These are phyloP conservation scores for Dothidotthia symphoricarpi DNA, from an alignment of 2,329 filamentous ascomycete genomes.

Conservation along the genomic window DNA sequence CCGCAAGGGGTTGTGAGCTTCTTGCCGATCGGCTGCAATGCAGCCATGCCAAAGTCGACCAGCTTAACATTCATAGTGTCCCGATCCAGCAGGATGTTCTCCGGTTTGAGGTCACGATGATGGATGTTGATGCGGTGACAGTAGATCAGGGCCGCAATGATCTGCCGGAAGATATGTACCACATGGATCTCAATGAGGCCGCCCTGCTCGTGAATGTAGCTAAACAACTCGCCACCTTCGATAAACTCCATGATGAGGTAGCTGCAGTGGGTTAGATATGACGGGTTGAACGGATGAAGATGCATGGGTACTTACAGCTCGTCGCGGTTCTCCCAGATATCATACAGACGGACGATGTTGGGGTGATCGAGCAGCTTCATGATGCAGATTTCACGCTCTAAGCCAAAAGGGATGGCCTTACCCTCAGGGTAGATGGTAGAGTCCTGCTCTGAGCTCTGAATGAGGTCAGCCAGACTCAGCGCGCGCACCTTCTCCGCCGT, in stretches of 20 bases:
- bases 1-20: slow-evolving; percentile 87
- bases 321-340: slow-evolving; percentile 96
- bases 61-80: slow-evolving; percentile 77
- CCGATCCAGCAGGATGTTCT: slow-evolving; percentile 86
- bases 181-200: slow-evolving; percentile 76
- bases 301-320: slow-evolving; percentile 69
- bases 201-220: slow-evolving; percentile 74
- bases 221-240: slow-evolving; percentile 79
- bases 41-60: slow-evolving; percentile 97
- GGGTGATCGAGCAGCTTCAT: slow-evolving; percentile 95
- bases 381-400: slow-evolving; percentile 93
- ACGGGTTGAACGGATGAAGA: slow-evolving; percentile 72
- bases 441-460: slow-evolving; percentile 66
- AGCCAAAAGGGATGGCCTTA: slow-evolving; percentile 76
- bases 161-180: slow-evolving; percentile 84
- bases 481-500: slow-evolving; percentile 78
- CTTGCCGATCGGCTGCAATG: slow-evolving; percentile 76
- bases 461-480: slow-evolving; percentile 79
- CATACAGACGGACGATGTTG: slow-evolving; percentile 89
- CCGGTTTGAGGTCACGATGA: slow-evolving; percentile 92
- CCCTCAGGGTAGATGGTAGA: slow-evolving; percentile 55
- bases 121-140: slow-evolving; percentile 94
- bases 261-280: slow-evolving; percentile 57
- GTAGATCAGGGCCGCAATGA: slow-evolving; percentile 87
- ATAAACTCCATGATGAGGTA: slow-evolving; percentile 95